These are phyloP conservation scores for Populus davidiana DNA, from an alignment of 345 rosid species.

Conservation along the genomic window DNA sequence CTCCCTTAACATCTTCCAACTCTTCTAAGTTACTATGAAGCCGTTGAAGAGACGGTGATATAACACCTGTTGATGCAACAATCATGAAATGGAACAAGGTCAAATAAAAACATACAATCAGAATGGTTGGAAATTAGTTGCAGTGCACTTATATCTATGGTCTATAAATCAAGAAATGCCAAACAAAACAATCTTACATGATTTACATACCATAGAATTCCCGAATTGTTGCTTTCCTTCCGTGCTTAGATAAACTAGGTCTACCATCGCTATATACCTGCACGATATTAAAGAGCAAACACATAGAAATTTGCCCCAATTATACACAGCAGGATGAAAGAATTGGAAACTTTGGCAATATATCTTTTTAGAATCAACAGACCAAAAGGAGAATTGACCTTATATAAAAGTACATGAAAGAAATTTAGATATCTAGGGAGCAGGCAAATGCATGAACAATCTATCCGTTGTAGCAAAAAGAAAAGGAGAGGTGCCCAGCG, in stretches of 20 bases:
- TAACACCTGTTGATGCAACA: slow-evolving; percentile 49
- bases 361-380: neutral
- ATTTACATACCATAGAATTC: slow-evolving; percentile 72
- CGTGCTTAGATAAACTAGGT: slow-evolving; percentile 46
- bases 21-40: slow-evolving; percentile 56
- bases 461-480: slow-evolving; percentile 78
- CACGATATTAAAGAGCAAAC: slow-evolving; percentile 5
- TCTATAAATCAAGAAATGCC: neutral
- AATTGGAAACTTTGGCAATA: neutral
- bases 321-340: neutral
- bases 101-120: neutral
- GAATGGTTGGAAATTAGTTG: neutral
- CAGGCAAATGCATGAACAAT: slow-evolving; percentile 68
- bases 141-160: neutral
- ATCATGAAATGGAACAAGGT: neutral
- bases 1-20: slow-evolving; percentile 30
- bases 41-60: slow-evolving; percentile 82
- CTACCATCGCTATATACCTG: slow-evolving; percentile 69
- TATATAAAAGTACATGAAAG: slow-evolving; percentile 78
- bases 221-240: slow-evolving; percentile 84
- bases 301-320: slow-evolving; percentile 7
- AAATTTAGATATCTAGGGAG: slow-evolving; percentile 81
- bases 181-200: neutral
- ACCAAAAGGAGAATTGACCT: slow-evolving; percentile 45
- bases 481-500: slow-evolving; percentile 77